Percentiles rank a stretch among this genome's conserved stretches.
phyloP scores from a whole-genome alignment of 345 rosid species.

The Toxicodendron radicans region DNA sequence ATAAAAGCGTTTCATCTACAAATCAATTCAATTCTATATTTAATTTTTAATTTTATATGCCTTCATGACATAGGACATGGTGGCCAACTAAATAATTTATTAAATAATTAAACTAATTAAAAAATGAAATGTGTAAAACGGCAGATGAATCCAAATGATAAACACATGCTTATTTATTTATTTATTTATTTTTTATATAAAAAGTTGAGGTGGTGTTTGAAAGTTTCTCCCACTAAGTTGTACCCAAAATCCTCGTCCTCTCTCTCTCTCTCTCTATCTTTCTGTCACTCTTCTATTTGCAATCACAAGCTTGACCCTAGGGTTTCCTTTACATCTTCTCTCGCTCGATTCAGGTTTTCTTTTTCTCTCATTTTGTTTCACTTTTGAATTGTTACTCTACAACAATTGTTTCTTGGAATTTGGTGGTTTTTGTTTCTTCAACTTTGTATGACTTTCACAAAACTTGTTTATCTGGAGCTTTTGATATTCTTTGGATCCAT shows the following conservation, averaged over 20 bases:
- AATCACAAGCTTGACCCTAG: neutral
- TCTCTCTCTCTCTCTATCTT: neutral
- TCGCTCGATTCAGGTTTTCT: slow-evolving; percentile 17
- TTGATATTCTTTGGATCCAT: neutral
- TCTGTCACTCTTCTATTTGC: slow-evolving; percentile 3
- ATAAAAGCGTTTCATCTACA: too few relatives aligned
- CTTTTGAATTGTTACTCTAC: neutral
- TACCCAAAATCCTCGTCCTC: slow-evolving; percentile 9
- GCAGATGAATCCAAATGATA: neutral
- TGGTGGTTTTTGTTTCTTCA: neutral
- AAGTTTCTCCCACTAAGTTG: slow-evolving; percentile 10
- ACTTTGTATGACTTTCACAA: neutral
- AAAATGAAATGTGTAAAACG: too few relatives aligned
- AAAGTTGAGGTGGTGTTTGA: slow-evolving; percentile 15
- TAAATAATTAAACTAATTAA: too few relatives aligned
- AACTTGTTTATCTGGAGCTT: neutral
- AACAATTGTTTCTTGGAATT: neutral
- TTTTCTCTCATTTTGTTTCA: neutral
- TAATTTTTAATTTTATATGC: too few relatives aligned
- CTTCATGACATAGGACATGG: too few relatives aligned
- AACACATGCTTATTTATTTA: slow-evolving; percentile 4
- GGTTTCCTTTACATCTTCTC: slow-evolving; percentile 9
- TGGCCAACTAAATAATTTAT: too few relatives aligned
- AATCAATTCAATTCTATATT: too few relatives aligned
- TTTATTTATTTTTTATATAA: too few relatives aligned